Conservation (phyloP, 352 stramenopile species). For the Phytophthora pinifolia region DNA sequence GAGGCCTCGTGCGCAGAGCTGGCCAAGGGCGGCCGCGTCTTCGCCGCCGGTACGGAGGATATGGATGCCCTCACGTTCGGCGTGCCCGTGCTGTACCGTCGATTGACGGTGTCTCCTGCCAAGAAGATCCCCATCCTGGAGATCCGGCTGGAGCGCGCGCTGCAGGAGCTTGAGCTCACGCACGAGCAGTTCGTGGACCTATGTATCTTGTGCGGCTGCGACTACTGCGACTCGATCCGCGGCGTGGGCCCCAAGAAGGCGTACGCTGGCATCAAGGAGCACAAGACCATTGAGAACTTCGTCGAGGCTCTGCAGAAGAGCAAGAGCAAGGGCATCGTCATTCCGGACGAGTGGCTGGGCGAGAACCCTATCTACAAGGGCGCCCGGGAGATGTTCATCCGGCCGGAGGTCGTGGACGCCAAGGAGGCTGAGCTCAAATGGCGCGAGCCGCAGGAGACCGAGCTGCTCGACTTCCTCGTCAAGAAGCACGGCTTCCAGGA, state of each 20-base stretch:
- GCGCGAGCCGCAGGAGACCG: conserved; percentile 89
- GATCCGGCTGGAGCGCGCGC: conserved; percentile 88
- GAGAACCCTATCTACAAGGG: conserved; percentile 92
- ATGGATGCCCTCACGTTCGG: conserved; percentile 99
- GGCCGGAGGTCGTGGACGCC: conserved; percentile 66
- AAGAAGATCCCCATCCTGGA: conserved; percentile 92
- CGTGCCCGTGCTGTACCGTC: conserved; percentile 94
- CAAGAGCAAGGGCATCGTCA: conserved; percentile 81
- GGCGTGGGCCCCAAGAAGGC: conserved; percentile 98
- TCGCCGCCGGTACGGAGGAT: conserved; percentile 97
- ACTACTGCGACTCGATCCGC: conserved; percentile 98
- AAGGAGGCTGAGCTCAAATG: conserved; percentile 93
- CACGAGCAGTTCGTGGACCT: conserved; percentile 98
- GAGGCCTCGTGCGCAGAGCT: conserved; percentile 97
- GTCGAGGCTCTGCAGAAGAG: conserved; percentile 89
- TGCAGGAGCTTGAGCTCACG: conserved; percentile 93
- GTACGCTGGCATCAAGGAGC: conserved; percentile 95
- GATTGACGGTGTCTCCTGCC: conserved; percentile 85
- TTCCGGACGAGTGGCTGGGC: conserved; percentile 84
- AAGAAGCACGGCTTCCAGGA: conserved; percentile 96
- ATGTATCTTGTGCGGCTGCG: conserved; percentile 98
- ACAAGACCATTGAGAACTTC: conserved; percentile 96
- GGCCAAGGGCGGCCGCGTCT: conserved; percentile 92
- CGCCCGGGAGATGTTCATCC: conserved; percentile 93
- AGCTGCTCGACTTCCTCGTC: conserved; percentile 94